phyloP scores from a whole-genome alignment of 202 grass and related monocot species.

The Eragrostis tef region DNA sequence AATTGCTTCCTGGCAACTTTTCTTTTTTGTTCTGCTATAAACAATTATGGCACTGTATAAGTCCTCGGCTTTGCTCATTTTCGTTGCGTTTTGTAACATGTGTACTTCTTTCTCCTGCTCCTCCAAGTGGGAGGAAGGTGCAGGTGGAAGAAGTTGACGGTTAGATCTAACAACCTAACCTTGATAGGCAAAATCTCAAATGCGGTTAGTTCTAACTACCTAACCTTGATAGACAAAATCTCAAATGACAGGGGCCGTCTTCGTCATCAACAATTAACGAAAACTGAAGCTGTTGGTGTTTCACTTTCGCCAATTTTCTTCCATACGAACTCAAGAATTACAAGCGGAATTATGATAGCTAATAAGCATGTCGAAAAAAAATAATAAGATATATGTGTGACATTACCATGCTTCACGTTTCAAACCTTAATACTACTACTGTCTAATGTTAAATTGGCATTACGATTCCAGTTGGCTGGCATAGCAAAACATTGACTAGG shows the following conservation, averaged over 20 bases:
- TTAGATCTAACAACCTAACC: conserved; percentile 25
- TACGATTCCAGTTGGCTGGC: conserved; percentile 36
- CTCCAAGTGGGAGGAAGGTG: conserved; percentile 27
- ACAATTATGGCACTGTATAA: neutral
- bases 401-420: neutral
- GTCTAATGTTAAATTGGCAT: neutral
- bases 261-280: neutral
- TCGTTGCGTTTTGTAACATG: neutral
- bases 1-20: neutral
- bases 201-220: conserved; percentile 21
- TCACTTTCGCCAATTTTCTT: conserved; percentile 15
- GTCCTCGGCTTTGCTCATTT: neutral
- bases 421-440: neutral
- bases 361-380: conserved; percentile 12
- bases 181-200: conserved; percentile 14
- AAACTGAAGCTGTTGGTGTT: conserved; percentile 33
- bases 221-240: conserved; percentile 14
- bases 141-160: conserved; percentile 36
- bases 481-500: conserved; percentile 13
- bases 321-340: neutral
- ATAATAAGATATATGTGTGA: neutral
- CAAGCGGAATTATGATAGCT: neutral
- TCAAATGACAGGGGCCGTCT: neutral
- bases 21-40: too few species aligned
- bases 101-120: neutral